Conservation (phyloP, 805 yeast species). For the Babjeviella inositovora region DNA sequence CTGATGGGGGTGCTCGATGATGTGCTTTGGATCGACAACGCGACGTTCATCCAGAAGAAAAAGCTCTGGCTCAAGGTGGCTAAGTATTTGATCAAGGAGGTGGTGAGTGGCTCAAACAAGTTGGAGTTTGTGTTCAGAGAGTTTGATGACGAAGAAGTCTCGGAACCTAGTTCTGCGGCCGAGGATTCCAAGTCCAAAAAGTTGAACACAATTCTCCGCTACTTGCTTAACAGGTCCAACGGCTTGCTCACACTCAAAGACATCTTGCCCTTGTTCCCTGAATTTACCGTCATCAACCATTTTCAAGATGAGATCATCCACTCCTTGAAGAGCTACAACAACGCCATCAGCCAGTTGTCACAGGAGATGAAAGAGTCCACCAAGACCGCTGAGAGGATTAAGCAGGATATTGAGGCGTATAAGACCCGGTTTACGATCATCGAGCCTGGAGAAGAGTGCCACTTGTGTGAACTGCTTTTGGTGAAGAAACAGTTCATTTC, state of each 20-base stretch:
- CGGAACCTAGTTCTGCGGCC: background rate
- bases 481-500: conserved; percentile 59
- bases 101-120: conserved; percentile 10
- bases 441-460: conserved; percentile 77
- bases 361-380: conserved; percentile 66
- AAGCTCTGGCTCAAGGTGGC: conserved; percentile 62
- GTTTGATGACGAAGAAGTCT: no score
- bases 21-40: conserved; percentile 12
- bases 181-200: conserved; percentile 3
- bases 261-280: conserved; percentile 71
- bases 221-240: conserved; percentile 13
- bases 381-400: conserved; percentile 36
- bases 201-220: conserved; percentile 12
- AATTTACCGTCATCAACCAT: conserved; percentile 64
- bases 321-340: conserved; percentile 63
- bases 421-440: conserved; percentile 42
- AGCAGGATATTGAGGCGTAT: conserved; percentile 35
- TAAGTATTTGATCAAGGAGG: conserved; percentile 21
- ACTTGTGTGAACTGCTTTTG: conserved; percentile 51
- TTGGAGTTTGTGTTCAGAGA: conserved; percentile 20
- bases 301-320: conserved; percentile 72
- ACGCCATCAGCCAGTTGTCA: conserved; percentile 46
- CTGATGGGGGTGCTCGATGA: conserved; percentile 11
- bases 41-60: conserved; percentile 33
- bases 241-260: conserved; percentile 55